Percentiles rank a stretch among this genome's conserved stretches.
Evolutionary conservation across 1,284 basidiomycete genomes (phyloP).

Genomic region (Ganoderma resinaceum): DNA sequence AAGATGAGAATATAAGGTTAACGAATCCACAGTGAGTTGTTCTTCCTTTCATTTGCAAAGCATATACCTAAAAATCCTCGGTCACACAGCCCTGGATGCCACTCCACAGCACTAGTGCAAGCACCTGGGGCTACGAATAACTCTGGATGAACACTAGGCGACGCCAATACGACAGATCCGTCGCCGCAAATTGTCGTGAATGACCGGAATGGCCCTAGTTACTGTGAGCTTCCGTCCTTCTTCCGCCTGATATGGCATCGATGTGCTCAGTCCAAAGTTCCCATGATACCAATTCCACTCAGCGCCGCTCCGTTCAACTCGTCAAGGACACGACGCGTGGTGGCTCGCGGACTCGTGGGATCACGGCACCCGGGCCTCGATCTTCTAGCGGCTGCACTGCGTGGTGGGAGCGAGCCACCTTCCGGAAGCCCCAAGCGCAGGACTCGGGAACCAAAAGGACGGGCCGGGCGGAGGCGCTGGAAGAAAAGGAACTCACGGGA

Average conservation of each 20-base stretch:
- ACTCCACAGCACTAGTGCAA: not conserved
- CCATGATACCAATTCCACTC: slow-evolving; percentile 1
- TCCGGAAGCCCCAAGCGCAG: not conserved
- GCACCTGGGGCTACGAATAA: not conserved
- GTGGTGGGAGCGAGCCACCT: not conserved
- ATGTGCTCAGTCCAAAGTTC: not conserved
- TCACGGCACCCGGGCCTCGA: not conserved
- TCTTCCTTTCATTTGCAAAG: not conserved
- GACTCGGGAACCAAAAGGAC: not conserved
- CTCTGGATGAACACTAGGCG: too few relatives aligned
- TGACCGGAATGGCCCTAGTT: not conserved
- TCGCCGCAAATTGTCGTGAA: not conserved
- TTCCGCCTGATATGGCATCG: not conserved
- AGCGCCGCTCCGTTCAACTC: slow-evolving; percentile 2
- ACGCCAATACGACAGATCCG: not conserved
- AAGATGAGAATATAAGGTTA: not conserved
- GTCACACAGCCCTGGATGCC: not conserved
- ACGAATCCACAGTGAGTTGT: not conserved
- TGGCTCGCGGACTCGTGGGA: slow-evolving; percentile 2
- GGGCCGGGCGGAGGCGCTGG: not conserved
- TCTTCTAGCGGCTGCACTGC: not conserved
- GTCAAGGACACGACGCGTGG: not conserved
- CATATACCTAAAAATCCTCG: not conserved
- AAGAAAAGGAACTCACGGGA: slow-evolving; percentile 3
- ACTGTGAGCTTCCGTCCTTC: not conserved